These are phyloP conservation scores for Calcarisporium arbuscula DNA, from an alignment of 2,329 filamentous ascomycete species.

Conservation along the genomic window DNA sequence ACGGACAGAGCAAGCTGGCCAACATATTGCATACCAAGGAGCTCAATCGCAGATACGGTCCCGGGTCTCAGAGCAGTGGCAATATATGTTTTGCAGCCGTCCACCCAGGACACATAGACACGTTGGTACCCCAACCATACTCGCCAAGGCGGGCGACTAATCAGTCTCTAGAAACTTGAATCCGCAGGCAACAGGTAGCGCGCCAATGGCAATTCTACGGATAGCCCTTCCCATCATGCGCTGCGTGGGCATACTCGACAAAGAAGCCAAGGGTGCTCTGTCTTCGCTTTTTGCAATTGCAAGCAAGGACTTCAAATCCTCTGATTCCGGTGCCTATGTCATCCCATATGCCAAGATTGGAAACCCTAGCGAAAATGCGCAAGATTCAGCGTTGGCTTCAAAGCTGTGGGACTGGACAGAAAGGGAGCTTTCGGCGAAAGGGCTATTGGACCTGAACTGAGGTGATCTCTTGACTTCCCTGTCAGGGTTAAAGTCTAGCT, in stretches of 20 bases:
- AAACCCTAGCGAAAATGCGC: constrained; percentile 12
- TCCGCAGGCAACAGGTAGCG: constrained; percentile 11
- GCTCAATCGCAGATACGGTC: constrained; percentile 29
- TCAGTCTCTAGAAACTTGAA: constrained; percentile 10
- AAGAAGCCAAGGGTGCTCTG: constrained; percentile 13
- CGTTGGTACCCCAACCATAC: not conserved
- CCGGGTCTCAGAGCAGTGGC: not conserved
- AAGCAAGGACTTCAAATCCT: constrained; percentile 11
- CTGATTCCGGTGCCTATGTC: constrained; percentile 14
- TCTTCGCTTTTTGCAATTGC: constrained; percentile 17
- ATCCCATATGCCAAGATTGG: constrained; percentile 17
- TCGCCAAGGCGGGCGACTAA: not conserved
- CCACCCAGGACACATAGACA: constrained; percentile 11
- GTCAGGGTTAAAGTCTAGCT: no score
- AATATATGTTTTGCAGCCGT: constrained; percentile 7
- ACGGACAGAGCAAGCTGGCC: constrained; percentile 42
- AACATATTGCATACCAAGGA: constrained; percentile 37
- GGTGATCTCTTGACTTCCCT: no score
- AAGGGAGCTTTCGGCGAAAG: constrained; percentile 7
- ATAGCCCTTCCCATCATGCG: constrained; percentile 10
- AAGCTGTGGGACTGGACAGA: constrained; percentile 12
- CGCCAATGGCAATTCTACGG: constrained; percentile 10
- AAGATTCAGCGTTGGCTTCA: constrained; percentile 10
- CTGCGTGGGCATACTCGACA: constrained; percentile 13
- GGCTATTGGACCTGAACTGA: constrained; percentile 7